Percentiles rank a stretch among this genome's conserved stretches.
Evolutionary conservation across 73 alveolate species (phyloP).

Genomic region (Durusdinium trenchii): DNA sequence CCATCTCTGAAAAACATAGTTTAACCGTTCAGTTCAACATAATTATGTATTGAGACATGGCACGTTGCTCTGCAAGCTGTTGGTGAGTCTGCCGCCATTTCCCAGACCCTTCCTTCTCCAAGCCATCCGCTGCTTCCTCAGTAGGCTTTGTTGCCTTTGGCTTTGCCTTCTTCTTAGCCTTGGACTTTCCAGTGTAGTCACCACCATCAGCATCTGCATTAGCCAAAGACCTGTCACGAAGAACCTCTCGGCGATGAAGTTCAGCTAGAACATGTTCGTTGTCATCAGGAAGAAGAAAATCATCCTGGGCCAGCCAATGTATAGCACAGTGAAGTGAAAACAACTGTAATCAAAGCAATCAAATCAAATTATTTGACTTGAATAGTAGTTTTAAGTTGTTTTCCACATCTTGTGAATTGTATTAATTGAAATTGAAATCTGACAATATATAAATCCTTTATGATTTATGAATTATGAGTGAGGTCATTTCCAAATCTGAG

Average conservation of each 20-base stretch:
- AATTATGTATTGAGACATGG: no score
- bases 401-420: no score
- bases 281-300: not conserved
- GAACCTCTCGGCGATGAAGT: not conserved
- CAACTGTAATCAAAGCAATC: no score
- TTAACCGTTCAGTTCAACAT: not conserved
- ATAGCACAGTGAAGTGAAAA: no score
- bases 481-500: not conserved
- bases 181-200: not conserved
- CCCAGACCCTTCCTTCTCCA: not conserved
- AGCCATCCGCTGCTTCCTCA: no score
- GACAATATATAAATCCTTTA: not conserved
- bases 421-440: not conserved
- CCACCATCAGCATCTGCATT: not conserved
- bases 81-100: not conserved
- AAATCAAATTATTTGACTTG: no score
- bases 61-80: conserved; percentile 3
- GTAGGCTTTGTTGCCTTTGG: not conserved
- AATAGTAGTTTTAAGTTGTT: no score
- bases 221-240: not conserved
- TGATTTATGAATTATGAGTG: no score
- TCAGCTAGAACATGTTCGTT: not conserved
- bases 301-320: not conserved
- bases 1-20: not conserved
- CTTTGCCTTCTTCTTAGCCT: no score